Conservation (phyloP, 805 yeast genomes). For the Saturnispora gosingensis region DNA sequence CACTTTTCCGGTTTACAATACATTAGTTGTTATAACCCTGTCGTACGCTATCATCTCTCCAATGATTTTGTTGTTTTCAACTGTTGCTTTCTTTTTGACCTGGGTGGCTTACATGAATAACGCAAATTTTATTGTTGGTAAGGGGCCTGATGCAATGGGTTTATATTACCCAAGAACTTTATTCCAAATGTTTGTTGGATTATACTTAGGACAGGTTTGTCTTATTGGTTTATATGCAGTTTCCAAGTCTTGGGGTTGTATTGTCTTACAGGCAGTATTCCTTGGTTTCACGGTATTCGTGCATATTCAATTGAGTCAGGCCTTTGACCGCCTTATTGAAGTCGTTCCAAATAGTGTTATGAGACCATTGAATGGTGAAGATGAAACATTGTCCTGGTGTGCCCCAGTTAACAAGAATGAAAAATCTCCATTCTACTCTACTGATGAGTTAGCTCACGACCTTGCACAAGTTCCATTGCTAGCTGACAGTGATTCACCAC, state of each 20-base stretch:
- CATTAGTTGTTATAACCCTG: slow-evolving; percentile 57
- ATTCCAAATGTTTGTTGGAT: slow-evolving; percentile 79
- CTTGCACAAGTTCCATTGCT: slow-evolving; percentile 42
- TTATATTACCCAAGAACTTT: slow-evolving; percentile 79
- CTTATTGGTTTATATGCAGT: slow-evolving; percentile 79
- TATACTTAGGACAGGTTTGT: slow-evolving; percentile 82
- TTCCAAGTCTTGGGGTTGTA: slow-evolving; percentile 93
- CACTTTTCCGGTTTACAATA: slow-evolving; percentile 64
- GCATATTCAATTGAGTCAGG: slow-evolving; percentile 53
- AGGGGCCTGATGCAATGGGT: slow-evolving; percentile 71
- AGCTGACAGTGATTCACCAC: slow-evolving; percentile 51
- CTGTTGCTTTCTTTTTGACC: slow-evolving; percentile 58
- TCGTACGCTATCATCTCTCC: slow-evolving; percentile 75
- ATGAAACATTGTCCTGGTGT: slow-evolving; percentile 50
- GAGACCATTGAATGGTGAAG: slow-evolving; percentile 67
- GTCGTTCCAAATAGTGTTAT: slow-evolving; percentile 63
- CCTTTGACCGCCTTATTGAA: slow-evolving; percentile 54
- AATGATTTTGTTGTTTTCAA: slow-evolving; percentile 64
- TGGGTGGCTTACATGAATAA: slow-evolving; percentile 77
- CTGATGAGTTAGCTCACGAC: slow-evolving; percentile 1
- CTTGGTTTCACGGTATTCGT: slow-evolving; percentile 56
- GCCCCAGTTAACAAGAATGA: neutral
- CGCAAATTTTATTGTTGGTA: slow-evolving; percentile 58
- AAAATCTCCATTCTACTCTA: slow-evolving; percentile 7
- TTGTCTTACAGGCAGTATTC: slow-evolving; percentile 63